Conservation (phyloP, 345 rosid species). For the Iberis pinnata region DNA sequence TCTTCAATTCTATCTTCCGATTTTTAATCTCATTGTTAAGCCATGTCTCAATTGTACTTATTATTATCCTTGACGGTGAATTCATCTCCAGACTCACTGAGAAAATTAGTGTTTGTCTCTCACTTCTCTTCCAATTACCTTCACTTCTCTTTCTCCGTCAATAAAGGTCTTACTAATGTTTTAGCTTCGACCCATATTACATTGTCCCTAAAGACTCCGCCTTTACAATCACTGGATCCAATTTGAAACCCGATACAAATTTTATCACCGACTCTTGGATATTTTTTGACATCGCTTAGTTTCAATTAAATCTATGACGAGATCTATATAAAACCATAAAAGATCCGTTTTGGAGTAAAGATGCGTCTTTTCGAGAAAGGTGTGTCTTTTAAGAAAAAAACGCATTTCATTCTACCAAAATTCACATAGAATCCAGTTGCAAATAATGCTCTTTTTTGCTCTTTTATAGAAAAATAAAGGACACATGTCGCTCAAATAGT, state of each 20-base stretch:
- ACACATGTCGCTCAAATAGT: too few relatives aligned
- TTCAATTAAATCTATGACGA: too few relatives aligned
- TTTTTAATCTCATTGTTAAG: constrained; percentile 12
- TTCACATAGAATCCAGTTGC: too few relatives aligned
- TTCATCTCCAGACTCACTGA: constrained; percentile 36
- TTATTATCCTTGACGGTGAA: constrained; percentile 38
- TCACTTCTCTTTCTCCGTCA: constrained; percentile 46
- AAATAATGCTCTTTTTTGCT: too few relatives aligned
- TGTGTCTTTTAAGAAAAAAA: too few relatives aligned
- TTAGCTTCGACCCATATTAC: constrained; percentile 57
- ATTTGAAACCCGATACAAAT: constrained; percentile 46
- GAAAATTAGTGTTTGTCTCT: constrained; percentile 41
- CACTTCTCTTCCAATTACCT: constrained; percentile 32
- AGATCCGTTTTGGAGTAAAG: too few relatives aligned
- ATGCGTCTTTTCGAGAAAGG: too few relatives aligned
- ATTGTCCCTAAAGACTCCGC: constrained; percentile 54
- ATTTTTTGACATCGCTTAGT: too few relatives aligned
- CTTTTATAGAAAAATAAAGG: too few relatives aligned
- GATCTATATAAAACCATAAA: too few relatives aligned
- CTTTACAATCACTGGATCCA: constrained; percentile 46
- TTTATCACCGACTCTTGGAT: constrained; percentile 31
- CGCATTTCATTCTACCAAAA: too few relatives aligned
- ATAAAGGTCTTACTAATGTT: constrained; percentile 44
- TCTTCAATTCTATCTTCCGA: constrained; percentile 3
- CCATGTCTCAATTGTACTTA: constrained; percentile 50